These are phyloP conservation scores for Parietaria judaica DNA, from an alignment of 306 rosid species.

Conservation along the genomic window DNA sequence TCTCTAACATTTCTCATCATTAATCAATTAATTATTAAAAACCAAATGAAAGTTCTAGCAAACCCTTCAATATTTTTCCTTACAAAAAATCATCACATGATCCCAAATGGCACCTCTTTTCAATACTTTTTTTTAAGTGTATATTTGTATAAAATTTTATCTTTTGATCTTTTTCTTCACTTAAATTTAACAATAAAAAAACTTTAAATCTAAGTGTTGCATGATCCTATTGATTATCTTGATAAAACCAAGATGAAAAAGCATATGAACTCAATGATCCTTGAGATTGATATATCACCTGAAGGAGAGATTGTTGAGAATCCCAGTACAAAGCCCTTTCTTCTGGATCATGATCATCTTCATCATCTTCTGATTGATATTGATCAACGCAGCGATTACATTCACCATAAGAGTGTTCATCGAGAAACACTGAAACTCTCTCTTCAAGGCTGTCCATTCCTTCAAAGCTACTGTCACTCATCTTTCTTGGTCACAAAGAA, in stretches of 20 bases:
- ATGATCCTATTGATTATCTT: no score
- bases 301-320: conserved; percentile 41
- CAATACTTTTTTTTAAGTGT: no score
- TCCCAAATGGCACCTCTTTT: no score
- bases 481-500: neutral
- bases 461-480: neutral
- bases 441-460: conserved; percentile 53
- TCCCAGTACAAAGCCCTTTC: conserved; percentile 47
- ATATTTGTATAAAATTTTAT: no score
- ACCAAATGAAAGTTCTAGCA: neutral
- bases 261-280: no score
- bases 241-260: no score
- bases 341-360: conserved; percentile 7
- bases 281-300: conserved; percentile 25
- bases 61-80: neutral
- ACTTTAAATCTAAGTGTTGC: no score
- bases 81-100: no score
- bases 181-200: no score
- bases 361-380: conserved; percentile 7
- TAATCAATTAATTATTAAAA: no score
- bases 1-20: no score
- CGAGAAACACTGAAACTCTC: conserved; percentile 29
- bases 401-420: conserved; percentile 13
- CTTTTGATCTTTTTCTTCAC: no score
- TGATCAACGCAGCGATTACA: conserved; percentile 1